Evolutionary conservation across 192 early-diverging fungal genomes (phyloP).

Genomic region (Radiomyces spectabilis): DNA sequence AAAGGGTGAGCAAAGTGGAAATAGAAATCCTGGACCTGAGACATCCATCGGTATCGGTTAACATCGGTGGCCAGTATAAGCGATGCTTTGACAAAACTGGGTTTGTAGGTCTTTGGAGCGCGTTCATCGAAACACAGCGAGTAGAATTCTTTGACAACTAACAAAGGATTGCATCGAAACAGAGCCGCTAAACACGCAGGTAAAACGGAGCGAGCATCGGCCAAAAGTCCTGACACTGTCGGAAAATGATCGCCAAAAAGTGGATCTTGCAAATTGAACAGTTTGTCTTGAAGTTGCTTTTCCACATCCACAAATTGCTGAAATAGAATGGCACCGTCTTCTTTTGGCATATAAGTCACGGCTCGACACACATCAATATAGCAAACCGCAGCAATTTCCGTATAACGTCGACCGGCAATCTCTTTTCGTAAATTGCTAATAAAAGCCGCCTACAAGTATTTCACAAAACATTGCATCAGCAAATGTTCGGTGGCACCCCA

Average conservation of each 20-base stretch:
- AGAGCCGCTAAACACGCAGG: no score
- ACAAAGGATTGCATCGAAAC: no score
- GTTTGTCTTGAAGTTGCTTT: no score
- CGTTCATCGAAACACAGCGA: conserved; percentile 58
- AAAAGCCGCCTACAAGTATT: conserved; percentile 32
- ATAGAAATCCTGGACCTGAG: conserved; percentile 42
- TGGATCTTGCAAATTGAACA: no score
- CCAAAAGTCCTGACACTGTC: no score
- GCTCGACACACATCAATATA: conserved; percentile 69
- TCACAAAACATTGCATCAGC: not conserved
- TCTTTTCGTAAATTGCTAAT: conserved; percentile 46
- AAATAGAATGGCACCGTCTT: conserved; percentile 54
- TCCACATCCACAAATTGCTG: no score
- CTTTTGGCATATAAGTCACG: conserved; percentile 53
- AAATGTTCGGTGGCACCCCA: not conserved
- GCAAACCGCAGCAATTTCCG: conserved; percentile 61
- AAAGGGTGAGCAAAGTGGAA: conserved; percentile 47
- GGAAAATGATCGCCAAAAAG: no score
- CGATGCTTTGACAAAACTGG: conserved; percentile 72
- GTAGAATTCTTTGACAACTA: no score
- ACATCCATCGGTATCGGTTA: conserved; percentile 62
- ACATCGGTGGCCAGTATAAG: conserved; percentile 57
- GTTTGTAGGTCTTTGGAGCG: conserved; percentile 62
- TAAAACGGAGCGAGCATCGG: no score
- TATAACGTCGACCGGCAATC: conserved; percentile 38